A percentile compares a stretch with the other conserved stretches of the same genome.
These are phyloP conservation scores for Laetiporus sulphureus DNA, from an alignment of 1,284 basidiomycete genomes.

Conservation along the genomic window DNA sequence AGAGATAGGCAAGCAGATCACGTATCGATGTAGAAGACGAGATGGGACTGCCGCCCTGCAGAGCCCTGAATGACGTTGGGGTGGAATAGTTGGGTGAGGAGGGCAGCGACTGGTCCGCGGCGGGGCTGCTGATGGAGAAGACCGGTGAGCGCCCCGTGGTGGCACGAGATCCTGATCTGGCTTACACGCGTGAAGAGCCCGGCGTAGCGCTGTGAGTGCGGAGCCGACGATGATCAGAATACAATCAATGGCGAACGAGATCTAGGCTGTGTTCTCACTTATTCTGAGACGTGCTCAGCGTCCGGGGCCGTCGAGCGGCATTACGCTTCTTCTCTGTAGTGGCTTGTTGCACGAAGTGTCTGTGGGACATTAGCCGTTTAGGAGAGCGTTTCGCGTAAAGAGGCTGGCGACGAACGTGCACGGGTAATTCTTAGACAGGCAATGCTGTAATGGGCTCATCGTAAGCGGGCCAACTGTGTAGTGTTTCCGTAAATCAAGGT, in stretches of 20 bases:
- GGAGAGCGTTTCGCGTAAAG: no score
- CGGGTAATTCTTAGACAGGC: conserved; percentile 72
- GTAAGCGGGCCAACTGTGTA: not conserved
- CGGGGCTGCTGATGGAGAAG: not conserved
- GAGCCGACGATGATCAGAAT: not conserved
- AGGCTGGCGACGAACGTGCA: conserved; percentile 60
- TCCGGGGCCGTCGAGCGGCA: conserved; percentile 49
- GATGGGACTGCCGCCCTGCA: conserved; percentile 36
- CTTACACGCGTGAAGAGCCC: conserved; percentile 16
- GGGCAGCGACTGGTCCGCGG: conserved; percentile 5
- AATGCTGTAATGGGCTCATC: conserved; percentile 45
- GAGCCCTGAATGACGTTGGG: conserved; percentile 2
- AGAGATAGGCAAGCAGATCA: conserved; percentile 61
- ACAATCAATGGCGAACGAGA: conserved; percentile 3
- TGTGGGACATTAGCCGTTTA: conserved; percentile 29
- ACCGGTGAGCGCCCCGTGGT: no score
- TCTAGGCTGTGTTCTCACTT: conserved; percentile 29
- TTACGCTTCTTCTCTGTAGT: conserved; percentile 75
- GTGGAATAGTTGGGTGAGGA: conserved; percentile 14
- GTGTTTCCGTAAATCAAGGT: conserved; percentile 9
- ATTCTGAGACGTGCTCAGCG: conserved; percentile 39
- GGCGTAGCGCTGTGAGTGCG: conserved; percentile 5
- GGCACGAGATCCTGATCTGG: no score
- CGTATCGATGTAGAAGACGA: conserved; percentile 50
- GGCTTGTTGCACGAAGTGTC: conserved; percentile 74